These are phyloP conservation scores for Colletotrichum sublineola DNA, from an alignment of 2,329 filamentous ascomycete species.

Conservation along the genomic window DNA sequence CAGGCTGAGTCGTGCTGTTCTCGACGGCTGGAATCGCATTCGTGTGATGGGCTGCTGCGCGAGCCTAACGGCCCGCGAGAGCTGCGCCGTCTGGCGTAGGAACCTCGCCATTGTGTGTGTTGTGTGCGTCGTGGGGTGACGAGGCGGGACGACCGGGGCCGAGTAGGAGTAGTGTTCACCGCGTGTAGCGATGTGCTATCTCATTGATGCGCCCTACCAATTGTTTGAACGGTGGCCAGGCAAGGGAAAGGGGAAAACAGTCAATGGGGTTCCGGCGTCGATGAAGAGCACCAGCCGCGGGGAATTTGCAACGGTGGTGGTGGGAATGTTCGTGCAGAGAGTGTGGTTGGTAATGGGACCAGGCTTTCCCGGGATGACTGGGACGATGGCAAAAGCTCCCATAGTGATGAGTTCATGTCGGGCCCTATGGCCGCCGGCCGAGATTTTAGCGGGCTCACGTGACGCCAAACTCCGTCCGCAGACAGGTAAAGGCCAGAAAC, in stretches of 20 bases:
- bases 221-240: not conserved
- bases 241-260: not conserved
- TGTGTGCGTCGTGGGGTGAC: constrained; percentile 16
- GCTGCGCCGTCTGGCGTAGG: constrained; percentile 74
- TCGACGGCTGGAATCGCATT: constrained; percentile 56
- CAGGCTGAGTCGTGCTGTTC: constrained; percentile 51
- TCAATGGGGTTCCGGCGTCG: not conserved
- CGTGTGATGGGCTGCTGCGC: constrained; percentile 66
- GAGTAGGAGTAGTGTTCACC: constrained; percentile 31
- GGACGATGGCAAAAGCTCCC: constrained; percentile 40
- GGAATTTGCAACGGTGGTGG: constrained; percentile 4
- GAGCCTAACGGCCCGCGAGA: constrained; percentile 72
- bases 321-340: constrained; percentile 15
- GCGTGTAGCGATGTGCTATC: constrained; percentile 37
- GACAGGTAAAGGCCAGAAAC: not conserved
- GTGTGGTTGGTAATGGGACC: constrained; percentile 31
- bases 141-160: constrained; percentile 42
- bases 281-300: constrained; percentile 19
- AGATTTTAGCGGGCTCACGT: constrained; percentile 37
- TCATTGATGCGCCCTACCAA: constrained; percentile 33
- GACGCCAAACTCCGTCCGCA: constrained; percentile 31
- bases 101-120: constrained; percentile 71
- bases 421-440: constrained; percentile 18
- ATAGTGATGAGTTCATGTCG: constrained; percentile 40
- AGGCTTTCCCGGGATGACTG: constrained; percentile 28